Percentiles rank a stretch among this genome's conserved stretches.
Conservation (phyloP, 176 grass and related monocot species). For the Rhynchospora tenuis region DNA sequence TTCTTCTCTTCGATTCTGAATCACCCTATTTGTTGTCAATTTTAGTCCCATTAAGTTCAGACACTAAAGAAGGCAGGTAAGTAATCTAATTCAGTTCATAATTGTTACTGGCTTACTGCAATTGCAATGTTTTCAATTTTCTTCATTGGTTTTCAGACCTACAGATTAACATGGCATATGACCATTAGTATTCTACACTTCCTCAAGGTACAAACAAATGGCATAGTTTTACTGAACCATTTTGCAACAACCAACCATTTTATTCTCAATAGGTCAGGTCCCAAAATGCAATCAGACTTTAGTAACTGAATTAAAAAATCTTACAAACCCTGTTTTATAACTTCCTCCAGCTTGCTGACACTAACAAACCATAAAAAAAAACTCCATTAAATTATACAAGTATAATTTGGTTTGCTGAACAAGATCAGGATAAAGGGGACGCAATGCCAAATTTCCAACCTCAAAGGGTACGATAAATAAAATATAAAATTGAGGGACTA, state of each 20-base stretch:
- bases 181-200: background rate
- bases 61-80: background rate
- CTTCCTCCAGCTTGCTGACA: no score
- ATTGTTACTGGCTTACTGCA: background rate
- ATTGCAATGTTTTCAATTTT: background rate
- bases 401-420: no score
- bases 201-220: background rate
- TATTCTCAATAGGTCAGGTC: no score
- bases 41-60: background rate
- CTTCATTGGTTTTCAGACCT: background rate
- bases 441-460: background rate
- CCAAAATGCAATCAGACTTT: background rate
- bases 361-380: no score
- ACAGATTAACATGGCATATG: background rate
- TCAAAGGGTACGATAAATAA: background rate
- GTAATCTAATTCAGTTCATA: background rate
- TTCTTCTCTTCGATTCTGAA: constrained; percentile 25
- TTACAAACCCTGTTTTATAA: no score
- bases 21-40: constrained; percentile 18
- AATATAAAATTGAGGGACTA: background rate
- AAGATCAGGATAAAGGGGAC: background rate
- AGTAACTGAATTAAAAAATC: no score
- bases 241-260: no score
- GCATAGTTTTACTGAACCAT: no score
- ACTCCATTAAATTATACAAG: no score